Evolutionary conservation across 176 grass and related monocot species (phyloP), one percentile per base, ranked within the genome.

Genomic region (Eragrostis curvula): DNA sequence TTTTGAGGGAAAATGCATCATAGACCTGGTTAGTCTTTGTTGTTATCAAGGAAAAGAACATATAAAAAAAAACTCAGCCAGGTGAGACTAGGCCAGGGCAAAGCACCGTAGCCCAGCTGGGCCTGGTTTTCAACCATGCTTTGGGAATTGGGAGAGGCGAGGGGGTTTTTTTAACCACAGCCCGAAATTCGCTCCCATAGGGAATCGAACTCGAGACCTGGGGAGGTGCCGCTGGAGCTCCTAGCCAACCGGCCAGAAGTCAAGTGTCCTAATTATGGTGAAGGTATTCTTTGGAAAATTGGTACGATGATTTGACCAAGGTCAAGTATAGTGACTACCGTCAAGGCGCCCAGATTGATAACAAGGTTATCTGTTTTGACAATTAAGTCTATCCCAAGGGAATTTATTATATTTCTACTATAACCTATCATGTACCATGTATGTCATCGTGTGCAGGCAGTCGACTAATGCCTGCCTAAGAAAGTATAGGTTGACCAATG

Each of bases 401-500:
- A 53, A 80, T 43, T 56, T 43, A 81, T 24, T 68, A 81, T 29
- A 70, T 70, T 70, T 16, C 50, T 25, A 25, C n/a, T 25, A 10
- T 8, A 27, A 60, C 23, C 57, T 60, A 58, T 60, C 57, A 60
- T 27, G 57, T 60, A 58, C 25, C 57, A 60, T 60, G 57, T 58
- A 68, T 70, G 36, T 9, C 39, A 59, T 44, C 50, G 43, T 81
- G 57, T 45, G 23, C 16, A 63, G 40, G n/a, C 27, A 64, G 27
- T 53, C n/a, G 27, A 21, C 30, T 30, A n/a, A 60, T 60, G 23
- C 42, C 25, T 60, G 23, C 42, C 25, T 25, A 65, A 29, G 48
- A 11, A 47, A 49, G 36, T 78, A 64, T 20, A 65, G 41, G 43
- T 41, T 24, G 9, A 52, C 28, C 21, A 16, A 80, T 56, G 49